Evolutionary conservation across 768 basidiomycete species (phyloP).

Genomic region (Floccularia luteovirens): DNA sequence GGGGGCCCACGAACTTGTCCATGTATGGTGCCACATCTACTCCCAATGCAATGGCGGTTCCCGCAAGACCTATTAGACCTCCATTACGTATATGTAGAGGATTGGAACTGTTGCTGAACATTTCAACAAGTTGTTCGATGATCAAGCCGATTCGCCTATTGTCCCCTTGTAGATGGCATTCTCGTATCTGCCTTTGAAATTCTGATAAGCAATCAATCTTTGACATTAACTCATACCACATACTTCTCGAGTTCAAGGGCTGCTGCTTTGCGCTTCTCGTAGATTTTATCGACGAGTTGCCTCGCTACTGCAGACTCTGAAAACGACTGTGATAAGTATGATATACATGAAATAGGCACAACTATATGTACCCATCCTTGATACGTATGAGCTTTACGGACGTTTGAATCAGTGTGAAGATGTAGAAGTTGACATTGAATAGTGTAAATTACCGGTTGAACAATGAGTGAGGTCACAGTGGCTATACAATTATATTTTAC

Average conservation of each 20-base stretch:
- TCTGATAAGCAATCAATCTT: slow-evolving; percentile 2
- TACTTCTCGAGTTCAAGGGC: slow-evolving; percentile 96
- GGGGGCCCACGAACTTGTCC: slow-evolving; percentile 84
- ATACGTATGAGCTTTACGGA: neutral
- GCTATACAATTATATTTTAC: slow-evolving; percentile 4
- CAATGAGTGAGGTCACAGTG: slow-evolving; percentile 8
- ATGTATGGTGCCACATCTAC: slow-evolving; percentile 92
- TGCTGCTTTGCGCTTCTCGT: slow-evolving; percentile 94
- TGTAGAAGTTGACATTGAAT: neutral
- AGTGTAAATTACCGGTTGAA: neutral
- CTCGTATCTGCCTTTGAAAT: slow-evolving; percentile 65
- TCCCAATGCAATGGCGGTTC: slow-evolving; percentile 93
- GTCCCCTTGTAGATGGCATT: slow-evolving; percentile 79
- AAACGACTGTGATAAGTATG: neutral
- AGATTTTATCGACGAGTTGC: slow-evolving; percentile 87
- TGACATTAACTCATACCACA: slow-evolving; percentile 8
- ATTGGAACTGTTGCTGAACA: slow-evolving; percentile 81
- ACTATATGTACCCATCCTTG: slow-evolving; percentile 1
- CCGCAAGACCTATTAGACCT: slow-evolving; percentile 92
- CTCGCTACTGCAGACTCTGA: slow-evolving; percentile 69
- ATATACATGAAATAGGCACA: neutral
- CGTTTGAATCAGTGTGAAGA: neutral
- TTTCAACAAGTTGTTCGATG: slow-evolving; percentile 89
- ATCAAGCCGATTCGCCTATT: slow-evolving; percentile 77
- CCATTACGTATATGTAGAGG: slow-evolving; percentile 89